These are phyloP conservation scores for Penicillium thymicola DNA, from an alignment of 2,329 filamentous ascomycete genomes.

Conservation along the genomic window DNA sequence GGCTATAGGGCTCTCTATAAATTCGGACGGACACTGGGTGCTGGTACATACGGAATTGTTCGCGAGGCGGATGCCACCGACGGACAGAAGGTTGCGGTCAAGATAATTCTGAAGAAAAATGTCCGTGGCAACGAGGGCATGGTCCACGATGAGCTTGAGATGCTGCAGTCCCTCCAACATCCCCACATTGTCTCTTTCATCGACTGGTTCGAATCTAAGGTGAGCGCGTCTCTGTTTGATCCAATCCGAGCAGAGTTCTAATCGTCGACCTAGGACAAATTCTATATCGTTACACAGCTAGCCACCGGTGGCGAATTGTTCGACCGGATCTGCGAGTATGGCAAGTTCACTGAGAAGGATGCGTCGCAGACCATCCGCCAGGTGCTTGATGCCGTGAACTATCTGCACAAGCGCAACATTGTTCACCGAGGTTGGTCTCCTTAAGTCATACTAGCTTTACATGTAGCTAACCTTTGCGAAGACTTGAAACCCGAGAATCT, in stretches of 20 bases:
- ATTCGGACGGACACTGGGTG: constrained; percentile 90
- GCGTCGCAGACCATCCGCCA: constrained; percentile 93
- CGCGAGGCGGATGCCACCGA: constrained; percentile 82
- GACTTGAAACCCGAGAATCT: constrained; percentile 98
- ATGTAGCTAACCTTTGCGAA: constrained; percentile 37
- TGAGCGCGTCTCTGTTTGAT: constrained; percentile 44
- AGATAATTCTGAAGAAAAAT: constrained; percentile 99
- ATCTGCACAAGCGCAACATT: constrained; percentile 89
- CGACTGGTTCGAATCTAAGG: constrained; percentile 98
- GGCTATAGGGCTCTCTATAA: constrained; percentile 71
- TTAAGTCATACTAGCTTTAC: not conserved
- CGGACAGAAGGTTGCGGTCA: constrained; percentile 82
- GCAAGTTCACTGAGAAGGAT: constrained; percentile 98
- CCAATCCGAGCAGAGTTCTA: not conserved
- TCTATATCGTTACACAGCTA: constrained; percentile 97
- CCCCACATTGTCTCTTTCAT: constrained; percentile 96
- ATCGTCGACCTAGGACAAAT: constrained; percentile 72
- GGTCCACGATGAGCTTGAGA: constrained; percentile 95
- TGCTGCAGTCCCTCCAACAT: constrained; percentile 87
- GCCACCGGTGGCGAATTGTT: constrained; percentile 96
- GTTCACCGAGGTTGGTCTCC: constrained; percentile 76
- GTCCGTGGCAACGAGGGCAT: constrained; percentile 97
- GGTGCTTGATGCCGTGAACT: constrained; percentile 87
- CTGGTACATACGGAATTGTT: constrained; percentile 97
- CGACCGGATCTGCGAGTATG: constrained; percentile 95